Conservation (phyloP, 192 early-diverging fungal species). For the Gaertneriomyces sp. region DNA sequence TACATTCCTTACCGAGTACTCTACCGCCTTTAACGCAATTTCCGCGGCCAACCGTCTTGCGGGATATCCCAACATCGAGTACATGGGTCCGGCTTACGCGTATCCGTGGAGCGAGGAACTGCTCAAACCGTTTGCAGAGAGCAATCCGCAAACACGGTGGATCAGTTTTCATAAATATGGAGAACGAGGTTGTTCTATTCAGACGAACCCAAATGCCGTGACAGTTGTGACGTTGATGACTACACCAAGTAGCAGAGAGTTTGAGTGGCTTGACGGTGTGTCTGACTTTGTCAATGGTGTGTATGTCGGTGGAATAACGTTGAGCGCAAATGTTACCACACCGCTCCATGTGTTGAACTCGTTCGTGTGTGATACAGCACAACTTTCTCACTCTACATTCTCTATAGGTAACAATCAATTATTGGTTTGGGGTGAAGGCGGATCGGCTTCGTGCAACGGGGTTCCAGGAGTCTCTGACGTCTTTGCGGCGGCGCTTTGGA, state of each 20-base stretch:
- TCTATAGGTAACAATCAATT: slow-evolving; percentile 11
- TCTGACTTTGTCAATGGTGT: background rate
- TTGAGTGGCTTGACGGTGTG: slow-evolving; percentile 12
- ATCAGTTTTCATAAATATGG: slow-evolving; percentile 31
- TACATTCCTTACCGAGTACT: slow-evolving; percentile 16
- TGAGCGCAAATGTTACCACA: background rate
- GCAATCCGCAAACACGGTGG: slow-evolving; percentile 2
- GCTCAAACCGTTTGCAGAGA: slow-evolving; percentile 9
- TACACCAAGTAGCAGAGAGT: slow-evolving; percentile 13
- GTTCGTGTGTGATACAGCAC: too few relatives aligned
- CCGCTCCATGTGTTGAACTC: too few relatives aligned
- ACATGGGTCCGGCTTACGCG: slow-evolving; percentile 26
- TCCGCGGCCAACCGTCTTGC: slow-evolving; percentile 1
- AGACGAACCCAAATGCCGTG: slow-evolving; percentile 24
- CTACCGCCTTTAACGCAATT: slow-evolving; percentile 11
- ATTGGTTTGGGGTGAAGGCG: slow-evolving; percentile 29
- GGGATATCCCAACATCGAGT: background rate
- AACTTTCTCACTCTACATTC: background rate
- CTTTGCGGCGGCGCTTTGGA: slow-evolving; percentile 21
- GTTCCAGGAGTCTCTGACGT: slow-evolving; percentile 13
- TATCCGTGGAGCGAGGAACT: slow-evolving; percentile 15
- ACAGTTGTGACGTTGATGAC: slow-evolving; percentile 14
- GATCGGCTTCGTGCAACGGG: slow-evolving; percentile 18
- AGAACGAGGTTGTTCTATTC: slow-evolving; percentile 14
- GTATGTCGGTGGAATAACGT: background rate